A percentile compares a stretch with the other conserved stretches of the same genome.
phyloP scores from a whole-genome alignment of 495 filamentous ascomycete species.

The Penicillium cinerascens region DNA sequence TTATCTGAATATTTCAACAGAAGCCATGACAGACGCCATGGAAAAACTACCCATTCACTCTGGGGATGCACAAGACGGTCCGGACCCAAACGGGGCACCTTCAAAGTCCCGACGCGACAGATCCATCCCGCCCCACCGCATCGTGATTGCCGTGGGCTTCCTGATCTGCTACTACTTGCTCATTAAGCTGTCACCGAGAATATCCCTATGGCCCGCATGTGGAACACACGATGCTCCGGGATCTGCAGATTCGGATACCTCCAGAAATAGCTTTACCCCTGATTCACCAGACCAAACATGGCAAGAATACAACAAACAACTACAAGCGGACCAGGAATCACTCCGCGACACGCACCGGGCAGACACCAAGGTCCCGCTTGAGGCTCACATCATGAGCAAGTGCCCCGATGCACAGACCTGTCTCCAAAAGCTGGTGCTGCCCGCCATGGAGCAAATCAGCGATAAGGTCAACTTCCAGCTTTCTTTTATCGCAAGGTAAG shows the following conservation, averaged over 20 bases:
- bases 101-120: conserved; percentile 10
- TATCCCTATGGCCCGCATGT: neutral
- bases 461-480: conserved; percentile 87
- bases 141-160: conserved; percentile 16
- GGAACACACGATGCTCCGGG: neutral
- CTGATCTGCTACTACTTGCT: conserved; percentile 19
- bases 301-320: neutral
- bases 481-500: conserved; percentile 82
- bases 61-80: conserved; percentile 7
- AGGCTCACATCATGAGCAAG: conserved; percentile 93
- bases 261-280: neutral
- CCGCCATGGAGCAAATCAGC: conserved; percentile 75
- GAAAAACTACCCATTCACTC: conserved; percentile 25
- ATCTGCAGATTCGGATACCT: neutral
- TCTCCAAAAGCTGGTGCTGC: conserved; percentile 74
- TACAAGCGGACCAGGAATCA: neutral
- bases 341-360: neutral
- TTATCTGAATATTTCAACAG: neutral
- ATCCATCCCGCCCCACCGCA: conserved; percentile 10
- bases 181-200: conserved; percentile 8
- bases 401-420: conserved; percentile 86
- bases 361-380: conserved; percentile 62
- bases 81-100: neutral
- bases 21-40: conserved; percentile 22
- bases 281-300: neutral